Percentiles rank a stretch among this genome's conserved stretches.
Evolutionary conservation across 148 eudicot genomes (phyloP).

Genomic region (Vaccinium vitisidaea): DNA sequence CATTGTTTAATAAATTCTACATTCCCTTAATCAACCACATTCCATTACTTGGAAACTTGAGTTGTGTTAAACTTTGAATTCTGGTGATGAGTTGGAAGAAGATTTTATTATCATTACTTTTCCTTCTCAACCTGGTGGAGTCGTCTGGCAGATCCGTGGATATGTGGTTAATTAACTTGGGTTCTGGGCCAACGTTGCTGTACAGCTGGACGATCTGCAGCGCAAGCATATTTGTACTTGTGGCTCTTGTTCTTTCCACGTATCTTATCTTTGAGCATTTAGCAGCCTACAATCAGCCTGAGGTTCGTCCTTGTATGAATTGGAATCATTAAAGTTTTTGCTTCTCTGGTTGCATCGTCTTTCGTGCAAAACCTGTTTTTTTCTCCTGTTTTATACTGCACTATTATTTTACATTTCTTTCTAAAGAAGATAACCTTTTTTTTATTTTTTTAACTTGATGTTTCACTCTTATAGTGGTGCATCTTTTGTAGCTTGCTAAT

Average conservation of each 20-base stretch:
- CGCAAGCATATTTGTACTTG: conserved; percentile 72
- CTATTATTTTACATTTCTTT: not conserved
- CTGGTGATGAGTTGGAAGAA: conserved; percentile 61
- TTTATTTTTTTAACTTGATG: too few relatives aligned
- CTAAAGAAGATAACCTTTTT: not conserved
- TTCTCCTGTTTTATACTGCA: not conserved
- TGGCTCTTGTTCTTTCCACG: conserved; percentile 76
- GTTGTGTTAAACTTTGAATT: conserved; percentile 13
- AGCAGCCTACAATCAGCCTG: conserved; percentile 91
- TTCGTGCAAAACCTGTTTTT: conserved; percentile 4
- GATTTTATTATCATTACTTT: conserved; percentile 38
- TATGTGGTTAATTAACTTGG: conserved; percentile 44
- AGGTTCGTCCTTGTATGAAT: conserved; percentile 45
- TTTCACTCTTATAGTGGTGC: not conserved
- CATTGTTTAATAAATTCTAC: conserved; percentile 11
- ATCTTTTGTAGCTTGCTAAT: not conserved
- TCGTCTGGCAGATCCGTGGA: conserved; percentile 48
- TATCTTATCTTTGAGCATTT: conserved; percentile 88
- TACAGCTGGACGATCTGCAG: conserved; percentile 71
- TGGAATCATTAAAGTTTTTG: not conserved
- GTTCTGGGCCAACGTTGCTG: conserved; percentile 45
- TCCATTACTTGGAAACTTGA: not conserved
- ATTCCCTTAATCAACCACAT: conserved; percentile 13
- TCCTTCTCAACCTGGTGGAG: conserved; percentile 46
- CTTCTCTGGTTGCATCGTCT: conserved; percentile 6